Base-by-base conservation (phyloP, 345 rosid genomes). In the Hypericum perforatum region DNA sequence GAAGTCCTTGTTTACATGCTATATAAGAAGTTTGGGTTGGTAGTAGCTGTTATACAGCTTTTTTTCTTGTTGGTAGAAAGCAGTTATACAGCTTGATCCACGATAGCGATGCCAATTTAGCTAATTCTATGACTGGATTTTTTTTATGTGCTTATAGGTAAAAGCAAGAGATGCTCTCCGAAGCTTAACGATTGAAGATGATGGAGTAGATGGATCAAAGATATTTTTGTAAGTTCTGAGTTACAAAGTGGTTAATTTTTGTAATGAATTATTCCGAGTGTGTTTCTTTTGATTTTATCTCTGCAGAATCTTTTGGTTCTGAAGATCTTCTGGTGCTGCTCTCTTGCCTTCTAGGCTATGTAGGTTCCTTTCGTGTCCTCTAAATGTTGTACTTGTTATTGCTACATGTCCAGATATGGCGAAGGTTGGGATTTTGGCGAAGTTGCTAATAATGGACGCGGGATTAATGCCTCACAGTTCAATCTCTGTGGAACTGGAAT, bases 371-470 rank as follows among this genome's bases (percentile, higher is more conserved):
- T 64, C 66, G 15, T 42, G 0, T 46, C 8, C 50, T 58, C n/a
- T 43, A 58, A 58, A 43, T 54, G 32, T 22, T 22, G 32, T 22
- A 22, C 2, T 22, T 22, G 32, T 22, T 22, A 22, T 1, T 22
- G 32, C 32, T 22, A 22, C 32, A 22, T 22, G 32, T 22, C 32
- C 32, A 91, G 98, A 69, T 91, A 91, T 57, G 98, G 98, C 43
- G 98, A 91, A 81, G 98, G 98, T 58, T 91, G 96, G 96, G 89
- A 91, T 76, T 91, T 86, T 58, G 98, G 98, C 70, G 98, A 91
- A 79, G 98, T 91, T 63, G 92, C 96, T 63, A 71, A 87, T 36
- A 86, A 91, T 77, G 91, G 87, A 39, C 91, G 95, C 52, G 98
- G 98, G 37, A 57, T 84, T 52, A 91, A 91, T 74, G 96, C 96